phyloP scores from a whole-genome alignment of 169 alveolate genomes.

The Plasmodium ovale region DNA sequence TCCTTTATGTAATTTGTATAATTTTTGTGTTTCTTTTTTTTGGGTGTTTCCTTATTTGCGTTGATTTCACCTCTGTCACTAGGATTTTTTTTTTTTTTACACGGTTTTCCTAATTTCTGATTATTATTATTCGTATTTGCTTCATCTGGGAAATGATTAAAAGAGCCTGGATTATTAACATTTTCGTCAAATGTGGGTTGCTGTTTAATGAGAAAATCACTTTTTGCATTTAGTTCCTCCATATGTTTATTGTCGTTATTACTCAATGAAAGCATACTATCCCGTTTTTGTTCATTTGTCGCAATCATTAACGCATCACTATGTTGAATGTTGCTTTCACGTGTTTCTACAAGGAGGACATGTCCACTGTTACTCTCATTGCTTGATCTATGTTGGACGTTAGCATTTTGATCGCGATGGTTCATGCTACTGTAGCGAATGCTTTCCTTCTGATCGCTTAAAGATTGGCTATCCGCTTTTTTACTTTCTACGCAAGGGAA shows the following conservation, averaged over 20 bases:
- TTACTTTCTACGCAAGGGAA: not conserved
- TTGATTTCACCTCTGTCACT: not conserved
- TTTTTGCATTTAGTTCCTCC: too few relatives aligned
- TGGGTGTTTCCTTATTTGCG: not conserved
- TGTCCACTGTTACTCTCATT: not conserved
- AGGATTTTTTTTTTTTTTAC: slow-evolving; percentile 8
- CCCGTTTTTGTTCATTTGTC: not conserved
- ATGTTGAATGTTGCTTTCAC: not conserved
- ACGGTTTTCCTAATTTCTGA: not conserved
- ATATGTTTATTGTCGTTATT: not conserved
- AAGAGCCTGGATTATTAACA: not conserved
- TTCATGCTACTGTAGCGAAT: not conserved
- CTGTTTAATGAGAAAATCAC: too few relatives aligned
- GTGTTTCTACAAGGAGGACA: not conserved
- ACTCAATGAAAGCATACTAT: not conserved
- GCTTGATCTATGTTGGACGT: not conserved
- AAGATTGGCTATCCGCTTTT: not conserved
- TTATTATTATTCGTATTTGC: not conserved
- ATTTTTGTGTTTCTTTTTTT: slow-evolving; percentile 19
- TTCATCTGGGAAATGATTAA: slow-evolving; percentile 1
- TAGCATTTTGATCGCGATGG: not conserved
- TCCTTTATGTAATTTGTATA: not conserved
- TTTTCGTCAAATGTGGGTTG: not conserved
- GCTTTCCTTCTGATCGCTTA: not conserved
- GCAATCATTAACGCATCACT: not conserved